Base-by-base conservation (phyloP, 352 stramenopile species). In the Thalassiosira hispida region DNA sequence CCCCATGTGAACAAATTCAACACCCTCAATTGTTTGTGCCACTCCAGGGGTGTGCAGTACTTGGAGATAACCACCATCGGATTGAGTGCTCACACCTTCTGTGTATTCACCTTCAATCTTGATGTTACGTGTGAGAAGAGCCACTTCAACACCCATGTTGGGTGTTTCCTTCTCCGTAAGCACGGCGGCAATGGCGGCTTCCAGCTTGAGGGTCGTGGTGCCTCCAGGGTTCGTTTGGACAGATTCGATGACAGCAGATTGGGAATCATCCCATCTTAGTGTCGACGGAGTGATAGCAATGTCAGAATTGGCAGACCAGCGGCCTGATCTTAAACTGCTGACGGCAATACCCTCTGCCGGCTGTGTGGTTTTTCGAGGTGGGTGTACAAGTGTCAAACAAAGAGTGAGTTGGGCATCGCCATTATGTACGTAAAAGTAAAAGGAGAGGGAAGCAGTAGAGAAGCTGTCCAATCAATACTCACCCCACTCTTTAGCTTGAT, bases 1-100 rank as follows among this genome's bases (percentile, higher is more conserved):
- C 40, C 83, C 83, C 83, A 89, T 89, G 16, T 87, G 75, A n/a
- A 16, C 66, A 46, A 89, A 79, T 69, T 89, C 83, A 12, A 89
- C 79, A 51, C 83, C 83, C 52, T 80, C 70, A 51, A 89, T 76
- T 9, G 51, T 57, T 49, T 89, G 83, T 23, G 60, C 5, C 11
- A 86, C 73, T 31, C 53, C 64, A 14, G 78, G 73, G n/a, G 83
- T 89, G 33, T 87, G 78, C 14, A 85, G 60, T 4, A 88, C 63
- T 65, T 86, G 77, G 12, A 88, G 61, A 60, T 88, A 86, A 9
- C 77, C 81, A 46, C 81, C 81, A 25, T 53, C n/a, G 27, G 18
- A 35, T 44, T 35, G 33, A 33, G 20, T 63, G 1, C 35, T 44
- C 8, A 56, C 44, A 60, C 18, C 33, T 38, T 74, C 70, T n/a